Evolutionary conservation across 2,329 filamentous ascomycete genomes (phyloP).

Genomic region (Colletotrichum brevisporum): DNA sequence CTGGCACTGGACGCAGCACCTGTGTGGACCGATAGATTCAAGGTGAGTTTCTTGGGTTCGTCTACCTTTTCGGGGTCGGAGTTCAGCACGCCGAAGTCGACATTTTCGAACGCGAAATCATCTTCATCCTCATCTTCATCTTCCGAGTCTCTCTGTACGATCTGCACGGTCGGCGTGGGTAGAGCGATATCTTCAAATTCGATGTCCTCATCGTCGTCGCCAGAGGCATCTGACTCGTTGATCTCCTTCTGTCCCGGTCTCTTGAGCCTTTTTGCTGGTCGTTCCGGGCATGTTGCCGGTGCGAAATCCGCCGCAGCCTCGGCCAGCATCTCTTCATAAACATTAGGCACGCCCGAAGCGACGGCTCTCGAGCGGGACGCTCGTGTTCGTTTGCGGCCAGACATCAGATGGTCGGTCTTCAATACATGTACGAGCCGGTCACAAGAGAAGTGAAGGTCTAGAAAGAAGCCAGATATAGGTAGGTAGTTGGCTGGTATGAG

Average conservation of each 20-base stretch:
- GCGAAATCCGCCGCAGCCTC: slow-evolving; percentile 57
- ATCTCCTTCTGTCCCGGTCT: slow-evolving; percentile 44
- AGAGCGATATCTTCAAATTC: slow-evolving; percentile 67
- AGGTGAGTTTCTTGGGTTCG: slow-evolving; percentile 58
- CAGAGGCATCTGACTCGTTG: slow-evolving; percentile 43
- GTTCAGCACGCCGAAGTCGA: slow-evolving; percentile 57
- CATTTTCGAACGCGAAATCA: slow-evolving; percentile 63
- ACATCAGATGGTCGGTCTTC: slow-evolving; percentile 40
- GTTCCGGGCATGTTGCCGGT: slow-evolving; percentile 49
- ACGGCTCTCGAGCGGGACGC: slow-evolving; percentile 44
- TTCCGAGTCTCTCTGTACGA: slow-evolving; percentile 64
- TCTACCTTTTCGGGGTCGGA: slow-evolving; percentile 44
- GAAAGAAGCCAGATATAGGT: too few relatives aligned
- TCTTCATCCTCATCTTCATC: slow-evolving; percentile 56
- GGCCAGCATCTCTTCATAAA: slow-evolving; percentile 65
- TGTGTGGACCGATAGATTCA: slow-evolving; percentile 67
- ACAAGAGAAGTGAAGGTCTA: too few relatives aligned
- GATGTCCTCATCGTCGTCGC: slow-evolving; percentile 57
- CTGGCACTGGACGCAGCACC: slow-evolving; percentile 49
- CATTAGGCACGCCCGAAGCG: slow-evolving; percentile 49
- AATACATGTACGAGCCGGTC: too few relatives aligned
- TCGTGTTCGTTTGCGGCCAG: slow-evolving; percentile 44
- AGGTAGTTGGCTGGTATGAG: too few relatives aligned
- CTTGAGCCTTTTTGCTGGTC: slow-evolving; percentile 59
- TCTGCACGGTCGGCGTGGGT: slow-evolving; percentile 65